These are phyloP conservation scores for Albugo candida DNA, from an alignment of 352 stramenopile species.

Conservation along the genomic window DNA sequence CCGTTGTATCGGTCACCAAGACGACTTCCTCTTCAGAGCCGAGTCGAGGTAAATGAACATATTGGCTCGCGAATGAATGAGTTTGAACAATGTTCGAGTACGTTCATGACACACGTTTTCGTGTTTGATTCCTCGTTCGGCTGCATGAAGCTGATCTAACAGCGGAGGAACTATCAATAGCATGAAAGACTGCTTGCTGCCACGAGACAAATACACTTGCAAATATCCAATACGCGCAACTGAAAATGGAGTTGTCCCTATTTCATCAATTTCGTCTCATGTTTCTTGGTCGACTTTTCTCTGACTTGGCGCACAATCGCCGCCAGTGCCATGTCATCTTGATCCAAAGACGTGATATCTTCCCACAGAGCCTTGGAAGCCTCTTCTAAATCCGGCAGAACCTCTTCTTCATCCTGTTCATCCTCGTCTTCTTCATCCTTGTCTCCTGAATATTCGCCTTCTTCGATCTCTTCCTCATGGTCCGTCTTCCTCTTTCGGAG, in stretches of 20 bases:
- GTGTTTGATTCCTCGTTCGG: constrained; percentile 49
- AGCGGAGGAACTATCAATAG: constrained; percentile 13
- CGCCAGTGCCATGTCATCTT: constrained; percentile 56
- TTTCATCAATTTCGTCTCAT: constrained; percentile 39
- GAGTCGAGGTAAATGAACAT: constrained; percentile 2
- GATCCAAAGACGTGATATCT: constrained; percentile 45
- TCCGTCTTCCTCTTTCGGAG: constrained; percentile 2
- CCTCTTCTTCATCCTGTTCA: constrained; percentile 13
- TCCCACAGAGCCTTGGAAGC: constrained; percentile 15
- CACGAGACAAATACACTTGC: constrained; percentile 28
- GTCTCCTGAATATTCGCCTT: constrained; percentile 9
- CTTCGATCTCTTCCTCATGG: constrained; percentile 14
- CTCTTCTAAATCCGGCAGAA: constrained; percentile 34
- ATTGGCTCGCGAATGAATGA: constrained; percentile 2
- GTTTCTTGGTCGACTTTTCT: constrained; percentile 48
- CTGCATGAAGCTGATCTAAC: constrained; percentile 7
- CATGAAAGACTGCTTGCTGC: constrained; percentile 11
- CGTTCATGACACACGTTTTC: constrained; percentile 33
- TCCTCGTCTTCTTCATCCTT: constrained; percentile 9
- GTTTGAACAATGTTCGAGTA: not conserved
- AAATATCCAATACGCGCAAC: constrained; percentile 66
- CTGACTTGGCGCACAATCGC: constrained; percentile 66
- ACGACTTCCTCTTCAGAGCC: not conserved
- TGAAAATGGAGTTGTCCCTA: constrained; percentile 72
- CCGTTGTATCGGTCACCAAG: not conserved